Base-by-base conservation (phyloP, 2,329 filamentous ascomycete genomes). In the Ophiocordyceps polyrhachis-furcata region DNA sequence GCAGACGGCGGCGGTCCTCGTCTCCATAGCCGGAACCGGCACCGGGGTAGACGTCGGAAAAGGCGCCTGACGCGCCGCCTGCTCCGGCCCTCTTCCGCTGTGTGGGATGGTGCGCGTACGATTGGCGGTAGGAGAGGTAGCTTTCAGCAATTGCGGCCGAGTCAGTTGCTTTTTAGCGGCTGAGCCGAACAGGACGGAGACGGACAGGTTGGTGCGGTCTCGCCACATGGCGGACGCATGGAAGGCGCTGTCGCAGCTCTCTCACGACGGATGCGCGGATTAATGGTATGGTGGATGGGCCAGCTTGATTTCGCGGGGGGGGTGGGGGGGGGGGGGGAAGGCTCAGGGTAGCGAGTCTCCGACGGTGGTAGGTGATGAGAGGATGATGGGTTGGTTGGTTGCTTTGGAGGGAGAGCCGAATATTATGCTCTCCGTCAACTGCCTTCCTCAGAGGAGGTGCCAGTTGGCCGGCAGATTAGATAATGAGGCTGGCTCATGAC, bases 61-160 rank as follows among this genome's bases (percentile, higher is more conserved):
- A 77, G 62, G 71, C 73, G 54, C 69, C 63, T 46, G 73, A 63
- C 53, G 57, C 53, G 49, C 60, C 56, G 44, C 60, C 62, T 48
- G 71, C 67, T 66, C 28, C 38, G 41, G 82, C 83, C 55, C 80
- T 80, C 52, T 79, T 77, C 65, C 87, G 86, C 66, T 93, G 88
- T 49, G 79, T 76, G 45, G 91, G 91, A 61, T 95, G 88, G 64
- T 96, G 91, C 56, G 87, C 79, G 66, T 95, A 96, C 56, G 89
- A 96, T 69, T 98, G 91, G 58, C 91, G 88, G 72, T 96, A 98
- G 64, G 91, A 96, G 62, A 98, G 91, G 64, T 93, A 98, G 61
- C 89, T 94, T 37, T 12, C 9, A 19, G 58, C 40, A 46, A 17
- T n/a, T 17, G 14, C 17, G 35, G 35, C 17, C 35, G n/a, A 19